Conservation (phyloP, 2,329 filamentous ascomycete species). For the Chaetomium strumarium region DNA sequence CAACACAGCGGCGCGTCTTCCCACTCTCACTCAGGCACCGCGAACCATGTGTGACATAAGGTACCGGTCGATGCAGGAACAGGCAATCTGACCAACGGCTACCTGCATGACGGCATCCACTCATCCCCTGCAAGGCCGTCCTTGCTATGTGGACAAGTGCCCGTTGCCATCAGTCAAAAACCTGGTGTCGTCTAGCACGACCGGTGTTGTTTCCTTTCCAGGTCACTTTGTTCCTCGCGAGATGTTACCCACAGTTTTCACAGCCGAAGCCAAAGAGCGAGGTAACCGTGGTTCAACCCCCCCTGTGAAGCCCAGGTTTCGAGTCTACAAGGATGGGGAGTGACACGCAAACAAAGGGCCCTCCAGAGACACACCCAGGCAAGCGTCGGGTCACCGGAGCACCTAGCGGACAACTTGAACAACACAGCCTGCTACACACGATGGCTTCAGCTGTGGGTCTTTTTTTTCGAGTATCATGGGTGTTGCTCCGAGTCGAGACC, state of each 20-base stretch:
- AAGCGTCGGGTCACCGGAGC: background rate
- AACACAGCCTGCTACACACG: constrained; percentile 1
- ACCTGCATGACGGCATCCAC: constrained; percentile 12
- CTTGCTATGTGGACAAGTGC: background rate
- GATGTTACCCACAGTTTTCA: background rate
- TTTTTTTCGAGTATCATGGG: background rate
- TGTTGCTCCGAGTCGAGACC: background rate
- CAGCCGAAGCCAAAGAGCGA: no score
- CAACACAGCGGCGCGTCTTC: background rate
- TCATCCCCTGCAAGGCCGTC: background rate
- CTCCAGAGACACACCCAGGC: no score
- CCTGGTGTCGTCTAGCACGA: constrained; percentile 10
- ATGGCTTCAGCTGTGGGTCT: background rate
- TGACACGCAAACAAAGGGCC: no score
- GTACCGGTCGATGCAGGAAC: constrained; percentile 20
- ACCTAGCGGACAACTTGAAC: background rate
- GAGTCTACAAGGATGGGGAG: no score
- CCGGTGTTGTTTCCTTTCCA: background rate
- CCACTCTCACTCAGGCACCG: constrained; percentile 9
- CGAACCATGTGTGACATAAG: constrained; percentile 13
- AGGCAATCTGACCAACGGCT: constrained; percentile 19
- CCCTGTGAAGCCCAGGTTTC: no score
- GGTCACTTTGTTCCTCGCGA: constrained; percentile 4
- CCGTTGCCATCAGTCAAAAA: constrained; percentile 11
- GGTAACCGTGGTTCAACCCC: no score